A percentile compares a stretch with the other conserved stretches of the same genome.
Conservation (phyloP, 1,284 basidiomycete species). For the Inonotus hispidus region DNA sequence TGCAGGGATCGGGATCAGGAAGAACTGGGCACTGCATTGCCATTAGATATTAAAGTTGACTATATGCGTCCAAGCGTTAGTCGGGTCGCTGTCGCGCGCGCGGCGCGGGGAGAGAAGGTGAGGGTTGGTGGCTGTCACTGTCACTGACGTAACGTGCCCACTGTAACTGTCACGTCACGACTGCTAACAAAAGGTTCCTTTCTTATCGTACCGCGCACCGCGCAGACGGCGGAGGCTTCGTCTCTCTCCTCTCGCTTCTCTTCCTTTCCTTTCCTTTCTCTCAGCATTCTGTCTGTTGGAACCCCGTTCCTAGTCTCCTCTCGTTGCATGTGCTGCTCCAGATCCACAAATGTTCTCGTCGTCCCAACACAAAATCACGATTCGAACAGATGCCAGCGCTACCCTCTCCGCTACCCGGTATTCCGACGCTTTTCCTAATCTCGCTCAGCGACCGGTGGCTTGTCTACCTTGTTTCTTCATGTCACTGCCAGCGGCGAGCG, state of each 20-base stretch:
- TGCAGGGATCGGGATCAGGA: background rate
- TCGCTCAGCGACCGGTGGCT: background rate
- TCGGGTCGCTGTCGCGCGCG: no score
- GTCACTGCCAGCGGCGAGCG: no score
- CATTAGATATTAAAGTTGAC: background rate
- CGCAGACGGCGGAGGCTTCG: no score
- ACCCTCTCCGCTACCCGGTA: background rate
- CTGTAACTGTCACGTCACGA: no score
- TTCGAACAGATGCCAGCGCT: conserved; percentile 5
- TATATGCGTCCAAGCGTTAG: background rate
- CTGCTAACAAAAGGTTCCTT: background rate
- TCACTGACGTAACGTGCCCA: background rate
- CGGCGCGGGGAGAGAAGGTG: background rate
- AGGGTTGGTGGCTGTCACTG: background rate
- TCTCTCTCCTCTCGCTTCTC: background rate
- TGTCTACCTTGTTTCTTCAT: background rate
- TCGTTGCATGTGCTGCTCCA: conserved; percentile 4
- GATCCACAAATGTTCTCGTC: background rate
- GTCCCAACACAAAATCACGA: background rate
- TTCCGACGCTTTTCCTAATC: background rate
- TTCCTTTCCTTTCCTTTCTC: conserved; percentile 1
- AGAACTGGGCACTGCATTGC: background rate
- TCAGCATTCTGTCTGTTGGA: conserved; percentile 12
- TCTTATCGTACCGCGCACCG: no score
- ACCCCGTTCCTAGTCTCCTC: background rate